phyloP scores from a whole-genome alignment of 1,139 yeast species.

The Yamadazyma mexicana region DNA sequence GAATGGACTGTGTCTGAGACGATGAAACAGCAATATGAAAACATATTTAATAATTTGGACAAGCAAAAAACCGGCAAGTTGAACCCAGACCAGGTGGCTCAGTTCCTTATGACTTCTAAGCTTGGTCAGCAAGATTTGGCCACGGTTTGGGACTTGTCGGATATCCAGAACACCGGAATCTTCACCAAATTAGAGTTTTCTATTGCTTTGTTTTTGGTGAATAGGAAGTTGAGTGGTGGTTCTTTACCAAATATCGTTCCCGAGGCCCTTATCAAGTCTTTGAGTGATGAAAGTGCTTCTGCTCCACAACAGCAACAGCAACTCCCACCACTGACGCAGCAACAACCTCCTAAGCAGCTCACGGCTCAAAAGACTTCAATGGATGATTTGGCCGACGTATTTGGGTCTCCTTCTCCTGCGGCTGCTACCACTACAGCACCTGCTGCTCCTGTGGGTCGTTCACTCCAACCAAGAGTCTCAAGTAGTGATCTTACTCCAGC shows the following conservation, averaged over 20 bases:
- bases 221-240: slow-evolving; percentile 75
- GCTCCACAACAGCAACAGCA: slow-evolving; percentile 20
- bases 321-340: slow-evolving; percentile 12
- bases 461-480: slow-evolving; percentile 26
- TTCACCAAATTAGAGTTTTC: slow-evolving; percentile 83
- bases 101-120: slow-evolving; percentile 85
- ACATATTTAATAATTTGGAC: slow-evolving; percentile 76
- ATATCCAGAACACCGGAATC: slow-evolving; percentile 81
- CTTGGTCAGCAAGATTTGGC: slow-evolving; percentile 85
- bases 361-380: slow-evolving; percentile 50
- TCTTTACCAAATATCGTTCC: slow-evolving; percentile 74
- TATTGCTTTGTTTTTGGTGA: slow-evolving; percentile 90
- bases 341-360: slow-evolving; percentile 14
- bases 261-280: slow-evolving; percentile 45
- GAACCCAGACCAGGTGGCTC: slow-evolving; percentile 80
- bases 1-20: slow-evolving; percentile 73
- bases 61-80: slow-evolving; percentile 61
- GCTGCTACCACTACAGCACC: slow-evolving; percentile 7
- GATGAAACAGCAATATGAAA: slow-evolving; percentile 76
- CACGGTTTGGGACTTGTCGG: slow-evolving; percentile 91
- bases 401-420: slow-evolving; percentile 36
- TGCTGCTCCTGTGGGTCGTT: slow-evolving; percentile 2
- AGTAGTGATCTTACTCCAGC: slow-evolving; percentile 39
- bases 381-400: slow-evolving; percentile 64
- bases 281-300: slow-evolving; percentile 13